Evolutionary conservation across 768 basidiomycete genomes (phyloP).

Genomic region (Pulveroboletus ravenelii): DNA sequence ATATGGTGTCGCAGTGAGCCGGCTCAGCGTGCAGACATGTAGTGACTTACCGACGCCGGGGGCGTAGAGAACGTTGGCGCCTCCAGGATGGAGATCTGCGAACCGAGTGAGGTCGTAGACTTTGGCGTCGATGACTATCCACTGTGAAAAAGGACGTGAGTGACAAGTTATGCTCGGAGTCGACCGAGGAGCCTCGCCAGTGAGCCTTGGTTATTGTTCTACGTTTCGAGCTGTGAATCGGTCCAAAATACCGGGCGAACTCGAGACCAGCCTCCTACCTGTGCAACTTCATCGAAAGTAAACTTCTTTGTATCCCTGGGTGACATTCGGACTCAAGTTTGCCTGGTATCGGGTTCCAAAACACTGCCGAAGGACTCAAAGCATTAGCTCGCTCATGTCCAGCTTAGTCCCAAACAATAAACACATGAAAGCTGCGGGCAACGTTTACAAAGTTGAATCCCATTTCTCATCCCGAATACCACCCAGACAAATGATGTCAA

Average conservation of each 20-base stretch:
- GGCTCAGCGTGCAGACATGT: neutral
- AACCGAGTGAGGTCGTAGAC: constrained; percentile 83
- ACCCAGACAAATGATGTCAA: neutral
- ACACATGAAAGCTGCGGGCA: neutral
- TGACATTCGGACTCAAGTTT: constrained; percentile 12
- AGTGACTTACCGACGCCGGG: constrained; percentile 53
- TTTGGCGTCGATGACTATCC: constrained; percentile 77
- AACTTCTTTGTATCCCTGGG: constrained; percentile 33
- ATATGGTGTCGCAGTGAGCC: neutral
- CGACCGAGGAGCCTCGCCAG: constrained; percentile 43
- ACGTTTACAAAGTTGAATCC: neutral
- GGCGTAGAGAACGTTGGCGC: constrained; percentile 66
- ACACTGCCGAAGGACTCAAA: too few species aligned
- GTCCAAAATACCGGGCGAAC: neutral
- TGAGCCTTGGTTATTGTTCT: constrained; percentile 89
- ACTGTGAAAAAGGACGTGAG: constrained; percentile 38
- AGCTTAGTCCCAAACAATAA: neutral
- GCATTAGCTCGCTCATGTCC: too few species aligned
- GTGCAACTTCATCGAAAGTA: constrained; percentile 58
- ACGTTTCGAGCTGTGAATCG: neutral
- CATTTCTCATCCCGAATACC: neutral
- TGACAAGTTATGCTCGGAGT: neutral
- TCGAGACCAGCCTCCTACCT: constrained; percentile 41
- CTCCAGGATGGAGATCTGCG: constrained; percentile 80
- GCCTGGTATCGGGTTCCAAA: neutral